Evolutionary conservation across 768 basidiomycete species (phyloP), one percentile per base, ranked within the genome.

Genomic region (Podaxis mareebaensis): DNA sequence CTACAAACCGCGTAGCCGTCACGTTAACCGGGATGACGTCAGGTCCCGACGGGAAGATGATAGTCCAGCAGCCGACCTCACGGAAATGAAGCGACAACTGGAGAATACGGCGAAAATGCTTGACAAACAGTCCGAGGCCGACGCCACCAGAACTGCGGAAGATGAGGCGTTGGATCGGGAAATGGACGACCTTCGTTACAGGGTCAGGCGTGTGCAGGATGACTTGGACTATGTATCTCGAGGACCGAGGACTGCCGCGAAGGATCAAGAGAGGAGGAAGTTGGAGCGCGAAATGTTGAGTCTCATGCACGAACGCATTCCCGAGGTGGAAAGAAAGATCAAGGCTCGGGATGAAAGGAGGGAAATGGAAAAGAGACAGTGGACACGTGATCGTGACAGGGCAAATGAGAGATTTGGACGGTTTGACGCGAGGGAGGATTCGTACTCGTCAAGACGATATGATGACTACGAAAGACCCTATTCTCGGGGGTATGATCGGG

Each of bases 131-230:
- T 79, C 88, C 0, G 87, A 88, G n/a, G 86, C 81, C 20, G 86
- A 85, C 58, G 84, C 85, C 0, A 68, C 77, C 2, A 78, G 85
- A 48, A 87, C 90, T 0, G 85, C 80, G 2, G 95, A 96, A 64
- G 95, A 98, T 69, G 95, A 97, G 61, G 90, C 83, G 55, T 80
- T 99, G n/a, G 93, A 96, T 59, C 83, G 89, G 51, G 97, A 99
- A 75, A 83, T 97, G 77, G 85, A 89, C 6, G 93, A 96, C 66
- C 78, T 99, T 53, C 86, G 85, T 49, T 93, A 93, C 70, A 85
- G 90, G 30, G 93, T 97, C 52, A 86, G 87, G 70, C 81, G 95
- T 22, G 83, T 99, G 3, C 89, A 93, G 70, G 94, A 97, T 55
- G 96, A 99, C 73, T 78, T 99, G 33, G 95, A 97, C 46, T 92